Evolutionary conservation across 495 filamentous ascomycete genomes (phyloP).

Genomic region (Penicillium alfredii): DNA sequence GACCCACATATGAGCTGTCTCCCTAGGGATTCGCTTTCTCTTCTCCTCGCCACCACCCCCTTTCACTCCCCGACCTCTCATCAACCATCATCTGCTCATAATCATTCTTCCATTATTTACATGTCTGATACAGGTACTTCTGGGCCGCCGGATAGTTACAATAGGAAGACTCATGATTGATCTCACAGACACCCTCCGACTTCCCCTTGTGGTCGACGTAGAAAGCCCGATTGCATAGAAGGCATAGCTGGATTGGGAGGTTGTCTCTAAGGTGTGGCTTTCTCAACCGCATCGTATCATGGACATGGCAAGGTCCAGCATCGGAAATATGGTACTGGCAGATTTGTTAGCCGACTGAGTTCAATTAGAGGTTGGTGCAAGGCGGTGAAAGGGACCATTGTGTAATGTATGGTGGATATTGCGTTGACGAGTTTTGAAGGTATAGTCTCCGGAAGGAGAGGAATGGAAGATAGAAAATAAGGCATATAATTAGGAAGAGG

Average conservation of each 20-base stretch:
- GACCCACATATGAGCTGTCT: too few species aligned
- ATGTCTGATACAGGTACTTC: conserved; percentile 3
- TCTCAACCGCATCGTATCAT: conserved; percentile 5
- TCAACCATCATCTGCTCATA: conserved; percentile 2
- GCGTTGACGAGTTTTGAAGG: neutral
- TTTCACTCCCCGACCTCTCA: conserved; percentile 4
- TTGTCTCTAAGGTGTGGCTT: conserved; percentile 7
- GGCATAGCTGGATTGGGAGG: conserved; percentile 4
- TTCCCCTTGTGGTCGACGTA: conserved; percentile 6
- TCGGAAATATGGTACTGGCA: neutral
- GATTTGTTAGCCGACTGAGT: conserved; percentile 3
- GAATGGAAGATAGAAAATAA: neutral
- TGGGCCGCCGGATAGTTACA: conserved; percentile 3
- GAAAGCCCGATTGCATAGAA: conserved; percentile 7
- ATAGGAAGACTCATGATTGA: conserved; percentile 8
- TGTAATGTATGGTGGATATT: neutral
- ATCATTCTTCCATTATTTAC: conserved; percentile 4
- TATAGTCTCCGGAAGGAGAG: neutral
- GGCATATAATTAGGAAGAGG: neutral
- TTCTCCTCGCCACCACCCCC: too few species aligned
- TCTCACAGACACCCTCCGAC: conserved; percentile 5
- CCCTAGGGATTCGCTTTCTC: too few species aligned
- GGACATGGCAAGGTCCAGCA: conserved; percentile 5
- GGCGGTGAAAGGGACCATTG: conserved; percentile 2
- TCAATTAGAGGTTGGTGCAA: conserved; percentile 4